Evolutionary conservation across 306 rosid genomes (phyloP).

Genomic region (Gillenia trifoliata): DNA sequence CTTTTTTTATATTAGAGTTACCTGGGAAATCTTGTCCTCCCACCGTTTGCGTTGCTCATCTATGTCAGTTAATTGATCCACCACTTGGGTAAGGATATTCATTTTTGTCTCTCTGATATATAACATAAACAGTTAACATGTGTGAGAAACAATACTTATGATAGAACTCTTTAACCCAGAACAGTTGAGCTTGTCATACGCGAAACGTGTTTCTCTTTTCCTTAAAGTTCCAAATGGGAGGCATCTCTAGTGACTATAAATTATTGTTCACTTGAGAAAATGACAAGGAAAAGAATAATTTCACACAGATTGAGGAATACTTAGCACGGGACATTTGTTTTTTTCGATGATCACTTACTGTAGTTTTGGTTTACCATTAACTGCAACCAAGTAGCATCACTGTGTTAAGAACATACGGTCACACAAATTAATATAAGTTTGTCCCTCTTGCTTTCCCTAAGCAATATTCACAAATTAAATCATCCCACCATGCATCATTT

Average conservation of each 20-base stretch:
- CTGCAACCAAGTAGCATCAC: background rate
- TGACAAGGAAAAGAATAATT: background rate
- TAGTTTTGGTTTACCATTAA: background rate
- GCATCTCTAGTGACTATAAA: background rate
- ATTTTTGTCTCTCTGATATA: slow-evolving; percentile 50
- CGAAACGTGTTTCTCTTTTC: background rate
- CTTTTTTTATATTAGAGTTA: slow-evolving; percentile 14
- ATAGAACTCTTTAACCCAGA: background rate
- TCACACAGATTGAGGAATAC: background rate
- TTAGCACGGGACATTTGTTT: background rate
- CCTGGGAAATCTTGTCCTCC: slow-evolving; percentile 56
- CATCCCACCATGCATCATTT: background rate
- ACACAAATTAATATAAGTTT: background rate
- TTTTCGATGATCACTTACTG: background rate
- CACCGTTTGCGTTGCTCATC: slow-evolving; percentile 43
- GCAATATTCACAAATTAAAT: background rate
- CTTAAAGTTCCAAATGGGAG: background rate
- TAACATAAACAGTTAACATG: background rate
- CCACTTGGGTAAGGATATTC: slow-evolving; percentile 36
- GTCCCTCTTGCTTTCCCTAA: background rate
- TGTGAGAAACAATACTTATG: background rate
- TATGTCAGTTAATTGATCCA: slow-evolving; percentile 47
- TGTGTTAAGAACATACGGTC: background rate
- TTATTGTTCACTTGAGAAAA: background rate
- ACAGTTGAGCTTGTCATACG: background rate